Evolutionary conservation across 345 rosid species (phyloP), one percentile per base, ranked within the genome.

Genomic region (Gynandropsis gynandra): DNA sequence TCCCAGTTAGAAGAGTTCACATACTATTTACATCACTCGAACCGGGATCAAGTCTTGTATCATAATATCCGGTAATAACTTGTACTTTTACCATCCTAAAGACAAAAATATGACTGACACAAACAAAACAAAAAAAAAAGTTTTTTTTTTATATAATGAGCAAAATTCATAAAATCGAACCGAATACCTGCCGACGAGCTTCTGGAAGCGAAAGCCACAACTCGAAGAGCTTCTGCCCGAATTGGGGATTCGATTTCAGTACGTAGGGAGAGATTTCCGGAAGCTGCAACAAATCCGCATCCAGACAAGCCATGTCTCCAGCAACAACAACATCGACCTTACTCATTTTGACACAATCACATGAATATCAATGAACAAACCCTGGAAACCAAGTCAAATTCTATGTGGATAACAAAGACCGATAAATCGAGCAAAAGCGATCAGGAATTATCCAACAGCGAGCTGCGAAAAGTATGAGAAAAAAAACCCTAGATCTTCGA

Each of bases 191-290:
- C 37, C 82, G 85, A 55, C 73, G 72, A 59, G 90, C 70, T 19
- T 92, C 96, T 8, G 98, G 87, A 15, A 92, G 87, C 4, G 95
- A 69, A 47, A 92, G 93, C 98, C 98, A 87, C 78, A 82, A 93
- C 43, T 85, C 89, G 63, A 85, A 92, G 57, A 92, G 86, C 63
- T 63, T 73, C 63, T 79, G 87, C 0, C 81, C 78, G 62, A 87
- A 85, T 53, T 69, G 78, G 9, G 93, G 85, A 60, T 78, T 74
- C 13, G 95, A 79, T 74, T 85, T 82, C 40, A 92, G 71, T 11
- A 75, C 81, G 47, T 71, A 54, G 0, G 98, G 82, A 43, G 98
- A 69, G 67, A 90, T 66, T 75, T 92, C 97, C 39, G 56, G 85
- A 1, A 92, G 75, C 78, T 82, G 97, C 65, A 92, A 71, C 59